phyloP scores from a whole-genome alignment of 257 asterid genomes.

The Lantana camara region DNA sequence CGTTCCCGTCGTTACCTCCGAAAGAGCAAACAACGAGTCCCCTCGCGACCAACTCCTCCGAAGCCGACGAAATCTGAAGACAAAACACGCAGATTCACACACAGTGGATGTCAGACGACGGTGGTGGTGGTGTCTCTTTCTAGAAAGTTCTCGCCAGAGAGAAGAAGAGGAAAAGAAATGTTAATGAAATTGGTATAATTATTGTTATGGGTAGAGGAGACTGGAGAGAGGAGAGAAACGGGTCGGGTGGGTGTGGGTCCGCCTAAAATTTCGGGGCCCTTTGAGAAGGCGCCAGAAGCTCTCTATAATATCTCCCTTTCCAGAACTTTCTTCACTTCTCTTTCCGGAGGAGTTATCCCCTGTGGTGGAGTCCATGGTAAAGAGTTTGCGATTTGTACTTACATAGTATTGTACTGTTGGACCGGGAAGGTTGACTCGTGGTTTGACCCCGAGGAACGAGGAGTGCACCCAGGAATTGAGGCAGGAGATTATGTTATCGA shows the following conservation, averaged over 20 bases:
- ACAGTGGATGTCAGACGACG: slow-evolving; percentile 15
- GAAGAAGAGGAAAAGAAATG: slow-evolving; percentile 11
- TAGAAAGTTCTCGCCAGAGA: slow-evolving; percentile 37
- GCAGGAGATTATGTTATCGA: neutral
- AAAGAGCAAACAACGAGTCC: neutral
- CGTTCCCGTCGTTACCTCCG: slow-evolving; percentile 12
- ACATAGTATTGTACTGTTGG: neutral
- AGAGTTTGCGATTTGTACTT: neutral
- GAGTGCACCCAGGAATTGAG: neutral
- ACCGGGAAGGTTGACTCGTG: neutral
- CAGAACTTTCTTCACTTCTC: slow-evolving; percentile 24
- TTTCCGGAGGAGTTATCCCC: neutral
- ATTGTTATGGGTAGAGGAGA: neutral
- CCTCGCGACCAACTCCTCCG: neutral
- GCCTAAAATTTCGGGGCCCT: slow-evolving; percentile 18
- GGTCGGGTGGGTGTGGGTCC: slow-evolving; percentile 20
- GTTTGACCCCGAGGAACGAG: neutral
- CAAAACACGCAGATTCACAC: slow-evolving; percentile 3
- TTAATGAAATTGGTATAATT: neutral
- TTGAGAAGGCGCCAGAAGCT: slow-evolving; percentile 36
- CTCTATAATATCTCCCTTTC: slow-evolving; percentile 23
- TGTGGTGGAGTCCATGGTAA: neutral
- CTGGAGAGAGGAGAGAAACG: slow-evolving; percentile 12
- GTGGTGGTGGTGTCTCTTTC: slow-evolving; percentile 30
- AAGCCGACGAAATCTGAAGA: slow-evolving; percentile 10